Percentiles rank a stretch among this genome's conserved stretches.
phyloP scores from a whole-genome alignment of 768 basidiomycete species.

The Termitomyces sp. region DNA sequence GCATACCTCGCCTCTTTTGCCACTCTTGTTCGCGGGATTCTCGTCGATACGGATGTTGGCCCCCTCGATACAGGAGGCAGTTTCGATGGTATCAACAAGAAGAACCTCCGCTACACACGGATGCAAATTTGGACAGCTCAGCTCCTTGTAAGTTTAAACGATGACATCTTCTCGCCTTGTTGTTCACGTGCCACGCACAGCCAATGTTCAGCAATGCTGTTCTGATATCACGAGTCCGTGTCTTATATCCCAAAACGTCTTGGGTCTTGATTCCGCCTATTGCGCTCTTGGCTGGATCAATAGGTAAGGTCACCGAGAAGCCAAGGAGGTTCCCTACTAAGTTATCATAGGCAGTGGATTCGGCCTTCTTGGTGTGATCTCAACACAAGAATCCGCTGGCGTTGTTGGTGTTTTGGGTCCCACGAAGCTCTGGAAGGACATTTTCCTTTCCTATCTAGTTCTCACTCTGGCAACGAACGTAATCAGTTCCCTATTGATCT shows the following conservation, averaged over 20 bases:
- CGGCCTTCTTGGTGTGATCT: slow-evolving; percentile 9
- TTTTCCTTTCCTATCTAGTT: slow-evolving; percentile 8
- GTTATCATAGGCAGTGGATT: slow-evolving; percentile 6
- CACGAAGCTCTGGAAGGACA: slow-evolving; percentile 2
- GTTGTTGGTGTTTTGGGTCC: slow-evolving; percentile 1
- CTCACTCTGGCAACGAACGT: slow-evolving; percentile 9
- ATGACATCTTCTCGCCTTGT: background rate
- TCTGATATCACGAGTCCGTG: slow-evolving; percentile 4
- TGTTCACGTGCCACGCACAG: background rate
- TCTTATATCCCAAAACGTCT: background rate
- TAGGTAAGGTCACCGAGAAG: slow-evolving; percentile 1
- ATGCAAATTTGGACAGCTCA: slow-evolving; percentile 12
- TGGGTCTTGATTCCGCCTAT: slow-evolving; percentile 2
- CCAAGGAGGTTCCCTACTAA: background rate
- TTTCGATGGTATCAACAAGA: slow-evolving; percentile 12
- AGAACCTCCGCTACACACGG: slow-evolving; percentile 8
- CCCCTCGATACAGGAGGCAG: slow-evolving; percentile 10
- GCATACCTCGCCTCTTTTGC: slow-evolving; percentile 13
- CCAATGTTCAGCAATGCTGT: slow-evolving; percentile 12
- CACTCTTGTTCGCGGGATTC: slow-evolving; percentile 13
- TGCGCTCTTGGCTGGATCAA: slow-evolving; percentile 5
- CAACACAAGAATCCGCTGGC: background rate
- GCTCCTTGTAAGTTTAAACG: slow-evolving; percentile 4
- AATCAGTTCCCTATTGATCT: background rate
- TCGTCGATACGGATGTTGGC: slow-evolving; percentile 12